These are phyloP conservation scores for Chaetothyriales sp. DNA, from an alignment of 2,329 filamentous ascomycete species.

Conservation along the genomic window DNA sequence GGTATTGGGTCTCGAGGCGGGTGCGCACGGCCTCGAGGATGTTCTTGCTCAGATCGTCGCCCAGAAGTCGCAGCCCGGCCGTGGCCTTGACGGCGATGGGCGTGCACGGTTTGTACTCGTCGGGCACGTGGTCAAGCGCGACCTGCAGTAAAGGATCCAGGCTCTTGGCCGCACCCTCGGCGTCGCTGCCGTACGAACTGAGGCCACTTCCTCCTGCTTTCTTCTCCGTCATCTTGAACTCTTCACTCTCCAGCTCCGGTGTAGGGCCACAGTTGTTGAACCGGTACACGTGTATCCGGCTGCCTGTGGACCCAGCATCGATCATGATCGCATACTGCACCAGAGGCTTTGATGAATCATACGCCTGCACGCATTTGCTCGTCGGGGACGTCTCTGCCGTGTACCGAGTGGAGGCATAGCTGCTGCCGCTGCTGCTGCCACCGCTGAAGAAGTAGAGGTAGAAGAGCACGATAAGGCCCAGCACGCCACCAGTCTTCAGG, in stretches of 20 bases:
- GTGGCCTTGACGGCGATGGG: constrained; percentile 97
- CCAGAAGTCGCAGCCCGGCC: constrained; percentile 77
- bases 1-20: constrained; percentile 75
- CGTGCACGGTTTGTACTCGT: constrained; percentile 78
- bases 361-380: constrained; percentile 65
- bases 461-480: constrained; percentile 42
- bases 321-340: constrained; percentile 98
- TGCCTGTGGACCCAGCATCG: constrained; percentile 93
- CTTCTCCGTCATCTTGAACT: constrained; percentile 88
- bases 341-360: constrained; percentile 76
- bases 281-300: constrained; percentile 93
- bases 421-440: constrained; percentile 12
- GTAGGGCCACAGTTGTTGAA: constrained; percentile 97
- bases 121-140: constrained; percentile 69
- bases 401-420: constrained; percentile 13
- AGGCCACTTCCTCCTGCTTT: constrained; percentile 61
- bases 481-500: constrained; percentile 46
- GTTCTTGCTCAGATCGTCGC: constrained; percentile 60
- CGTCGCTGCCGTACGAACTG: constrained; percentile 74
- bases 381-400: constrained; percentile 13
- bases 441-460: constrained; percentile 38
- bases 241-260: constrained; percentile 84
- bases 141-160: constrained; percentile 77
- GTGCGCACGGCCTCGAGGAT: constrained; percentile 74
- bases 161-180: constrained; percentile 74